These are phyloP conservation scores for Collybiopsis luxurians DNA, from an alignment of 768 basidiomycete genomes.

Conservation along the genomic window DNA sequence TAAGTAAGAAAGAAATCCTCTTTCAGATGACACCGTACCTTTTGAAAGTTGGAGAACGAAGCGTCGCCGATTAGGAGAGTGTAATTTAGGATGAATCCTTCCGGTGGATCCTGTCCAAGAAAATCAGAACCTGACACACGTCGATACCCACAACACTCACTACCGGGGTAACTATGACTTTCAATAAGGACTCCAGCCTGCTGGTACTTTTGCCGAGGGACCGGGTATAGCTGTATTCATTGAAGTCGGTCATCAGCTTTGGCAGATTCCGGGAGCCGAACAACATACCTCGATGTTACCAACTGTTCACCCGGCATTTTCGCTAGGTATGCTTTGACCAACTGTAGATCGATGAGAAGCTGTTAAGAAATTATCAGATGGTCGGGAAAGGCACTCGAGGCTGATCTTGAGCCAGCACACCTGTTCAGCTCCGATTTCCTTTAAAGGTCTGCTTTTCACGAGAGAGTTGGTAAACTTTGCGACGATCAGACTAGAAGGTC, in stretches of 20 bases:
- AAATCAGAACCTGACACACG: not conserved
- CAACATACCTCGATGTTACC: slow-evolving; percentile 48
- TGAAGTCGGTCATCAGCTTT: no score
- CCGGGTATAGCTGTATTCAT: slow-evolving; percentile 65
- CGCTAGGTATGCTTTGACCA: slow-evolving; percentile 76
- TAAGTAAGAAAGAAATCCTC: not conserved
- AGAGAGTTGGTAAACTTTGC: slow-evolving; percentile 87
- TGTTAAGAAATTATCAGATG: slow-evolving; percentile 23
- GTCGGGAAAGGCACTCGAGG: not conserved
- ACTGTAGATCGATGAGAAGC: slow-evolving; percentile 90
- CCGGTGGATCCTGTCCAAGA: slow-evolving; percentile 73
- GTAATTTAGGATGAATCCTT: slow-evolving; percentile 95
- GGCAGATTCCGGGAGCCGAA: not conserved
- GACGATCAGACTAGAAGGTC: slow-evolving; percentile 64
- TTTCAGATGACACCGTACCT: slow-evolving; percentile 46
- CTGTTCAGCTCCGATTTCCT: slow-evolving; percentile 95
- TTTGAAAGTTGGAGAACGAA: slow-evolving; percentile 97
- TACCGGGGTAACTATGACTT: slow-evolving; percentile 92
- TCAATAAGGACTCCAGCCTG: slow-evolving; percentile 86
- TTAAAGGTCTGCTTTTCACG: slow-evolving; percentile 86
- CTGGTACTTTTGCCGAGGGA: slow-evolving; percentile 79
- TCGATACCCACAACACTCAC: slow-evolving; percentile 39
- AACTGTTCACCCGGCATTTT: slow-evolving; percentile 79
- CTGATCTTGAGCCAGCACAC: slow-evolving; percentile 33
- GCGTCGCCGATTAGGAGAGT: slow-evolving; percentile 92